Evolutionary conservation across 257 asterid species (phyloP).

Genomic region (Solanum neorickii): DNA sequence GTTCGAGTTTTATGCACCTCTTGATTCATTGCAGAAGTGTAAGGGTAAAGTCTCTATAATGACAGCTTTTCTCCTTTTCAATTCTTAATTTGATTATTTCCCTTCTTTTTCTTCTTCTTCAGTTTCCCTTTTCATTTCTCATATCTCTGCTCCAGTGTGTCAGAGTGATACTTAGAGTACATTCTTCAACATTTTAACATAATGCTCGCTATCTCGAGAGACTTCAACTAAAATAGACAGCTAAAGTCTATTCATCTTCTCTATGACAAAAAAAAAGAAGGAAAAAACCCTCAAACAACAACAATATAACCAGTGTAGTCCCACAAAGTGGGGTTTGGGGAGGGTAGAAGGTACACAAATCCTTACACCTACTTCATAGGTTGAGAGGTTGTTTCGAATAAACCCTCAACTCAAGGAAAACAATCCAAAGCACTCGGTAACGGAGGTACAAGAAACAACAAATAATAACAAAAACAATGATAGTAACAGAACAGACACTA

Average conservation of each 20-base stretch:
- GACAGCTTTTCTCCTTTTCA: not conserved
- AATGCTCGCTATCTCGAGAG: not conserved
- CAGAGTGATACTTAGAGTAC: not conserved
- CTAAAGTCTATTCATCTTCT: not conserved
- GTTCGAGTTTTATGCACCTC: not conserved
- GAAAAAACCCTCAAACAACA: not conserved
- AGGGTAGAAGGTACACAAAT: not conserved
- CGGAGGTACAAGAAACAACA: not conserved
- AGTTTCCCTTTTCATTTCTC: not conserved
- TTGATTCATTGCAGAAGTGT: not conserved
- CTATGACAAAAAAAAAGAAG: not conserved
- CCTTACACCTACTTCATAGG: not conserved
- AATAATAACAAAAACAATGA: not conserved
- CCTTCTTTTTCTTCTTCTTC: not conserved
- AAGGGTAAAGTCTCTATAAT: not conserved
- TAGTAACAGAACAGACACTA: not conserved
- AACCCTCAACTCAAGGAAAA: not conserved
- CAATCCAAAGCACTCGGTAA: not conserved
- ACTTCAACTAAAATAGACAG: not conserved
- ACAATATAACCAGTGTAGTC: not conserved
- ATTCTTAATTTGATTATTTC: not conserved
- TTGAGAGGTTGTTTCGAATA: not conserved
- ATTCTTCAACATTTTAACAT: not conserved
- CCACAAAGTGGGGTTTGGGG: not conserved
- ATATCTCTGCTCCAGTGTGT: not conserved